phyloP scores from a whole-genome alignment of 2,329 filamentous ascomycete genomes.

The Spiromastix sp. region DNA sequence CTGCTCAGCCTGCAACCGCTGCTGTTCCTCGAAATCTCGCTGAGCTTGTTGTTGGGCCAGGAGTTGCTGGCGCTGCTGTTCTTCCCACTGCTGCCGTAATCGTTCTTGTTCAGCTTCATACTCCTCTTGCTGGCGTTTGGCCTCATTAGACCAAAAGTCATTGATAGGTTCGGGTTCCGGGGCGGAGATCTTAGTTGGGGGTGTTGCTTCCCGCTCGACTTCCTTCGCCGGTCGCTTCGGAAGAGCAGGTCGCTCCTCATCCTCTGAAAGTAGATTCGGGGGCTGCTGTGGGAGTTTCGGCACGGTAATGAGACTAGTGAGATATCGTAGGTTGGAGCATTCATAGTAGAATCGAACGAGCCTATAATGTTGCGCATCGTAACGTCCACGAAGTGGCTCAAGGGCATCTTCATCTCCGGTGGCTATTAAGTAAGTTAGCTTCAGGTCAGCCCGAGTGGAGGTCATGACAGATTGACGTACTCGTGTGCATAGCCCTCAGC shows the following conservation, averaged over 20 bases:
- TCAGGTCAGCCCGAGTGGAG: not conserved
- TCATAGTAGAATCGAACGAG: slow-evolving; percentile 98
- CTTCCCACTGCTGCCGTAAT: slow-evolving; percentile 75
- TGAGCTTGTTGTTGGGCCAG: slow-evolving; percentile 77
- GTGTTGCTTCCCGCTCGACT: slow-evolving; percentile 59
- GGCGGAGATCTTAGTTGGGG: slow-evolving; percentile 50
- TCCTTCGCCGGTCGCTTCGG: slow-evolving; percentile 63
- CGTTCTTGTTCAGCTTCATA: slow-evolving; percentile 91
- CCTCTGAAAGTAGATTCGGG: slow-evolving; percentile 76
- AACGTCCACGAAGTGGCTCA: slow-evolving; percentile 74
- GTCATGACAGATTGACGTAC: slow-evolving; percentile 40
- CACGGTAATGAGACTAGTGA: slow-evolving; percentile 91
- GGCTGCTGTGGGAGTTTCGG: slow-evolving; percentile 92
- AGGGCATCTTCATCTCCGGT: slow-evolving; percentile 91
- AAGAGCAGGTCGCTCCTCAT: slow-evolving; percentile 71
- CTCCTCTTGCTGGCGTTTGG: slow-evolving; percentile 82
- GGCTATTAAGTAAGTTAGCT: slow-evolving; percentile 36
- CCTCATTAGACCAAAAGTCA: slow-evolving; percentile 95
- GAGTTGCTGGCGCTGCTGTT: slow-evolving; percentile 70
- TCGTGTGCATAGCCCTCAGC: slow-evolving; percentile 93
- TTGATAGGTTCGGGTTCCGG: slow-evolving; percentile 84
- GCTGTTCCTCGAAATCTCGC: slow-evolving; percentile 92
- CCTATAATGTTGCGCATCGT: slow-evolving; percentile 92
- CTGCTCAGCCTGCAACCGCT: slow-evolving; percentile 76
- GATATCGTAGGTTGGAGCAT: slow-evolving; percentile 91